A percentile compares a stretch with the other conserved stretches of the same genome.
phyloP scores from a whole-genome alignment of 169 alveolate genomes.

The Eimeria praecox region DNA sequence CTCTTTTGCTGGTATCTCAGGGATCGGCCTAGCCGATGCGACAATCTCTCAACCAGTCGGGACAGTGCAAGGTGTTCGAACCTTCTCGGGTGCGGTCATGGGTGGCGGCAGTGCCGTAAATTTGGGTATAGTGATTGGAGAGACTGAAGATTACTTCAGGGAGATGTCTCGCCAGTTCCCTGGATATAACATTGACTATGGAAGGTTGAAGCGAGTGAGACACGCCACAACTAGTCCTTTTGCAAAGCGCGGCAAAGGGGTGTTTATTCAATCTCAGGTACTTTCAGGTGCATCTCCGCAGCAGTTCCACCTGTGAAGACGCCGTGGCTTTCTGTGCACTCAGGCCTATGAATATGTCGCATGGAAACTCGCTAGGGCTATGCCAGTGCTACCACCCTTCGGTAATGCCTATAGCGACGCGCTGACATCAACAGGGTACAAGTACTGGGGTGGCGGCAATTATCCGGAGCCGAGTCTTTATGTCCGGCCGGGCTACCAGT shows the following conservation, averaged over 20 bases:
- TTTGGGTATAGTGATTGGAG: constrained; percentile 87
- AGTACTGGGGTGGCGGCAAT: constrained; percentile 38
- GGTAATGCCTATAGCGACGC: constrained; percentile 50
- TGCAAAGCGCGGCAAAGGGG: background rate
- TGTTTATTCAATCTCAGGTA: background rate
- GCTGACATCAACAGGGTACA: constrained; percentile 29
- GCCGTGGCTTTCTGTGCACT: background rate
- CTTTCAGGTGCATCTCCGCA: background rate
- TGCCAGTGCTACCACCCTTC: constrained; percentile 69
- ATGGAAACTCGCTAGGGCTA: constrained; percentile 55
- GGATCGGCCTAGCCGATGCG: constrained; percentile 85
- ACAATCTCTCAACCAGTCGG: constrained; percentile 84
- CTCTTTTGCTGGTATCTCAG: constrained; percentile 34
- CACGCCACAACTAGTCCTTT: background rate
- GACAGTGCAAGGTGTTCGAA: constrained; percentile 85
- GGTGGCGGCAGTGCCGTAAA: constrained; percentile 89
- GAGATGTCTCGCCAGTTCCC: constrained; percentile 70
- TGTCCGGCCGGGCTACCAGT: constrained; percentile 44
- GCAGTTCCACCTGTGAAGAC: background rate
- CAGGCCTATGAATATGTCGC: constrained; percentile 71
- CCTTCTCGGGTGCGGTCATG: constrained; percentile 85
- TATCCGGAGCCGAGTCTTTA: constrained; percentile 53
- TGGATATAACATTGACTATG: constrained; percentile 79
- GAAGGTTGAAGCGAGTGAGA: constrained; percentile 75
- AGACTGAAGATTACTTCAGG: constrained; percentile 81